Base-by-base conservation (phyloP, 805 yeast genomes). In the Ogataea dorogensis region DNA sequence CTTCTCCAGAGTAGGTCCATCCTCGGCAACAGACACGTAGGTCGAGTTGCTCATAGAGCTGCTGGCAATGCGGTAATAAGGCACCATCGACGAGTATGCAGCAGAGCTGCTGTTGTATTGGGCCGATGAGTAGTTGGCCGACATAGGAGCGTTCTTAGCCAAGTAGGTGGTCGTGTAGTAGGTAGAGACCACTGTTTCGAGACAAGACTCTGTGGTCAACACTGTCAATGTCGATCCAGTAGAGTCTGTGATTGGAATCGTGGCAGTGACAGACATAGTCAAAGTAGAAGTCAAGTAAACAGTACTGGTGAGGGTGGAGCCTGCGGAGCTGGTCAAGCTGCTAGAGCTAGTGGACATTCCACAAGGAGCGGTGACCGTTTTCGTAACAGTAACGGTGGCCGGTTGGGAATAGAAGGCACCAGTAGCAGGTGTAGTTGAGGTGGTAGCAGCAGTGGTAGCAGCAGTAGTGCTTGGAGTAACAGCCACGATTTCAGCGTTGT, bases 201-300 rank as follows among this genome's bases (percentile, higher is more conserved):
- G 18, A 15, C 43, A 46, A 1, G 65, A 51, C 16, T 63, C 43
- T 10, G 65, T 54, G 24, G 64, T 54, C 15, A 53, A 26, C 17
- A 50, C 52, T 8, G 60, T 46, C 17, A 52, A 24, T 7, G 53
- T 43, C 7, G 58, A 50, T 17, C 65, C 64, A 10, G 50, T 43
- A 27, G 45, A 39, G 44, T 56, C 50, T 12, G 64, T 54, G 34
- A 60, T 36, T 10, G 65, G 52, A 30, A 63, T 42, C 2, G 63
- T 55, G 7, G 58, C 58, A 23, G 56, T 51, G 20, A 60, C 41
- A 29, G 66, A 61, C 26, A 59, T 13, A 11, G 61, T 58, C 19
- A 53, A 15, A 15, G 58, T 51, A 11, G 42, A 30, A 11, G 54
- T 50, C 31, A 42, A 13, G 33, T 52, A 49, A 16, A 49, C 28